Base-by-base conservation (phyloP, 768 basidiomycete genomes). In the Agrocybe pediades region DNA sequence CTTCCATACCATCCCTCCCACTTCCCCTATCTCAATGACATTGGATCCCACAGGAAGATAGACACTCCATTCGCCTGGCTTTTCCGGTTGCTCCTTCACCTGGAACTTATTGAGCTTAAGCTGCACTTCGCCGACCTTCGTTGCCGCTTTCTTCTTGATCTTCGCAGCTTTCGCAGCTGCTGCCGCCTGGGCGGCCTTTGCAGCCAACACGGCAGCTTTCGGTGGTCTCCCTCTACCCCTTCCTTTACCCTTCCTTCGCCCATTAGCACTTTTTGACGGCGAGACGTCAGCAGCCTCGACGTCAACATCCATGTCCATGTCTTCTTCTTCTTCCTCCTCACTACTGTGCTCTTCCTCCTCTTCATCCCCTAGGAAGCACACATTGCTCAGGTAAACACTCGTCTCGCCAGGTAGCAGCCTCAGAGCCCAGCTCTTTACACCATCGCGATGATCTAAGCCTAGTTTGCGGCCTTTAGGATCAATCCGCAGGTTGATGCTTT, bases 381-480 rank as follows among this genome's bases (percentile, higher is more conserved):
- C 71, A 50, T 82, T 77, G 41, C 72, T 72, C 30, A 92, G 65
- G 52, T 77, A 67, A 16, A 92, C 48, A 2, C 74, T 76, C 2
- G 77, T 77, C 63, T 92, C 91, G 8, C 75, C 78, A 1, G 73
- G 72, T 9, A 74, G 73, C 27, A 92, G 74, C 43, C 84, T 77
- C 66, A 90, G 72, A 3, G 83, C 81, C 91, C 91, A 92, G 29
- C 71, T 81, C 63, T 79, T 83, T 44, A 92, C 91, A 3, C 90
- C 88, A 48, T 90, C 87, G 40, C 75, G 75, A 51, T 83, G 71
- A 61, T 90, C 84, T 25, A 93, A 71, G 25, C 71, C 71, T 33
- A 92, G 68, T 17, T 71, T 71, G 36, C 91, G 75, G 25, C 81
- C 84, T 9, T 69, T 71, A 9, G 90, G 90, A 44, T 84, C 74